Base-by-base conservation (phyloP, 768 basidiomycete genomes). In the Trametes cinnabarina region DNA sequence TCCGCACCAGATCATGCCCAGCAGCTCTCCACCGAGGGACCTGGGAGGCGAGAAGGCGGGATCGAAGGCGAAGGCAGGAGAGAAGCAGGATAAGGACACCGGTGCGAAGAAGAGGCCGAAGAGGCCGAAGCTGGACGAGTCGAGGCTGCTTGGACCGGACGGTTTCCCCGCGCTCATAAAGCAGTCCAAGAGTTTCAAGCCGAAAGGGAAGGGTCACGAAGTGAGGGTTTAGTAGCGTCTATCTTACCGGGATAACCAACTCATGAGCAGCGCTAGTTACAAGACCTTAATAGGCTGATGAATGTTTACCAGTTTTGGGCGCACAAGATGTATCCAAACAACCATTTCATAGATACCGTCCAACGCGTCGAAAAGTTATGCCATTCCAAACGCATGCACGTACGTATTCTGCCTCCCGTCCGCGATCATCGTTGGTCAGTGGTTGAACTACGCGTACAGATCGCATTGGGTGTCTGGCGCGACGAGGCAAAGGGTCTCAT, bases 291-390 rank as follows among this genome's bases (percentile, higher is more conserved):
- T 61, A 79, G 89, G 37, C 74, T 98, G 14, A 76, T 98, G 53
- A 84, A 86, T 60, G 75, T 90, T 34, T 98, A 98, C 69, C 93
- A 94, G 67, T 90, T 94, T 65, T 99, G 97, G 97, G 82, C 93
- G 3, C 97, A 98, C 74, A 83, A 81, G 65, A 79, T 99, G 78
- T 95, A 89, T 68, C 97, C 97, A 4, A 92, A 89, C 66, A 87
- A 83, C 4, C 86, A 88, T 39, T 97, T 98, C 71, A 79, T 79
- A 43, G 94, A 97, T 67, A 96, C 94, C 0, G 85, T 96, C 5
- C 75, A 83, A 30, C 81, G 88, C 10, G 83, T 98, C 10, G 96
- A 99, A 76, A 92, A 88, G 65, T 71, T 97, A 11, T 97, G 92
- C 68, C 90, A 90, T 63, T 87, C 90, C 6, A 84, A 85, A 49